Evolutionary conservation across 345 rosid species (phyloP).

Genomic region (Isatis tinctoria): DNA sequence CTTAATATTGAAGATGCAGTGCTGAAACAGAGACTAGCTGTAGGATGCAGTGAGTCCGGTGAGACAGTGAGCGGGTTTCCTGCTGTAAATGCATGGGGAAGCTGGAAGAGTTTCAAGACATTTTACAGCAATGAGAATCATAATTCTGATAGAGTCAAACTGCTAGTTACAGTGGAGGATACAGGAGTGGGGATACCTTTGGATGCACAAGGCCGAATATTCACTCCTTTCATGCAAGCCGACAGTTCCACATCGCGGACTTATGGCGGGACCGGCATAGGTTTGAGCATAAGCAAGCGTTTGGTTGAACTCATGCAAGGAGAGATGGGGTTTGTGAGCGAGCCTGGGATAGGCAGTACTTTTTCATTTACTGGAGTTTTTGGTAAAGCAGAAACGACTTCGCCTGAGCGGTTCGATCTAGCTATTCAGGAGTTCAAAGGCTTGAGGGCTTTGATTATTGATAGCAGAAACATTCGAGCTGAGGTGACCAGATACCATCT

Average conservation of each 20-base stretch:
- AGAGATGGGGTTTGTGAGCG: constrained; percentile 86
- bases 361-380: constrained; percentile 80
- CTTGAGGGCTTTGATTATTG: constrained; percentile 67
- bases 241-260: constrained; percentile 97
- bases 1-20: constrained; percentile 44
- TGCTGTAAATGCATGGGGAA: constrained; percentile 71
- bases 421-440: constrained; percentile 52
- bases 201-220: constrained; percentile 73
- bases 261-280: constrained; percentile 96
- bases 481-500: constrained; percentile 82
- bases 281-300: constrained; percentile 86
- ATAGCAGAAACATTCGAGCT: constrained; percentile 62
- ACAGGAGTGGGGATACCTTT: constrained; percentile 87
- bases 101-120: constrained; percentile 69
- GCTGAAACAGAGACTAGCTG: constrained; percentile 47
- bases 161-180: constrained; percentile 88
- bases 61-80: constrained; percentile 62
- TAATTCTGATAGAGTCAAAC: constrained; percentile 38
- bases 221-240: constrained; percentile 97
- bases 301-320: constrained; percentile 94
- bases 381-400: constrained; percentile 42
- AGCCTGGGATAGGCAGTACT: constrained; percentile 69
- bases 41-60: constrained; percentile 33
- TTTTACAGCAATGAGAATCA: constrained; percentile 23
- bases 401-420: constrained; percentile 45